Conservation (phyloP, 306 rosid genomes). For the Vachellia collinsii region DNA sequence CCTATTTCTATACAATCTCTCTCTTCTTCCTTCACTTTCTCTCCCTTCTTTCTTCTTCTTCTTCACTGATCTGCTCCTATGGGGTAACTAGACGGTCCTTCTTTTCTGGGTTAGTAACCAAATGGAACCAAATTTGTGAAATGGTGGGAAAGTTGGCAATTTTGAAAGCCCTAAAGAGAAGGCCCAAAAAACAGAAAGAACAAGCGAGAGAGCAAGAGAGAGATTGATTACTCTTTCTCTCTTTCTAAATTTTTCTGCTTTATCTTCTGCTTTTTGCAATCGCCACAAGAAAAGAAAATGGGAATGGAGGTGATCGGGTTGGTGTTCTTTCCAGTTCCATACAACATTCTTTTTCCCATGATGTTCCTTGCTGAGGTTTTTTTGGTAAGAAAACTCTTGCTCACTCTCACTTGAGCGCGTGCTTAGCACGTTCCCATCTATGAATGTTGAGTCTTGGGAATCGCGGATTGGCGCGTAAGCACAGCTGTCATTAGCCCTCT, state of each 20-base stretch:
- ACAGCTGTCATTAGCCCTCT: constrained; percentile 35
- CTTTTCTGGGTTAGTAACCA: constrained; percentile 63
- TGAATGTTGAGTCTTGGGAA: not conserved
- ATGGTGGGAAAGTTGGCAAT: constrained; percentile 46
- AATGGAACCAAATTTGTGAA: constrained; percentile 64
- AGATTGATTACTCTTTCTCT: constrained; percentile 34
- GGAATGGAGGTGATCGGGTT: constrained; percentile 55
- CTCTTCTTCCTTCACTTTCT: constrained; percentile 14
- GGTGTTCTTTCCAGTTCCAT: constrained; percentile 61
- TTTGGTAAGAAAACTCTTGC: not conserved
- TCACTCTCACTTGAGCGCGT: not conserved
- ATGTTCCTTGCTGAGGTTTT: constrained; percentile 13
- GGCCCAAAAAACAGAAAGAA: not conserved
- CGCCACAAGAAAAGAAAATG: constrained; percentile 50
- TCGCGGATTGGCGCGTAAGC: constrained; percentile 35
- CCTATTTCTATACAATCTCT: constrained; percentile 21
- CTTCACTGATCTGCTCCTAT: constrained; percentile 15
- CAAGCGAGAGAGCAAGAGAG: constrained; percentile 33
- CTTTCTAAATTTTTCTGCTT: constrained; percentile 9
- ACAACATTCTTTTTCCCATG: constrained; percentile 43
- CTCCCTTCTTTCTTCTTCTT: constrained; percentile 7
- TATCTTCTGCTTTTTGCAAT: constrained; percentile 42
- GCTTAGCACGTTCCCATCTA: not conserved
- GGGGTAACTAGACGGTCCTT: constrained; percentile 47
- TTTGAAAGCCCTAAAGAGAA: constrained; percentile 48